Conservation (phyloP, 441 rosid genomes). For the Jatropha multifida region DNA sequence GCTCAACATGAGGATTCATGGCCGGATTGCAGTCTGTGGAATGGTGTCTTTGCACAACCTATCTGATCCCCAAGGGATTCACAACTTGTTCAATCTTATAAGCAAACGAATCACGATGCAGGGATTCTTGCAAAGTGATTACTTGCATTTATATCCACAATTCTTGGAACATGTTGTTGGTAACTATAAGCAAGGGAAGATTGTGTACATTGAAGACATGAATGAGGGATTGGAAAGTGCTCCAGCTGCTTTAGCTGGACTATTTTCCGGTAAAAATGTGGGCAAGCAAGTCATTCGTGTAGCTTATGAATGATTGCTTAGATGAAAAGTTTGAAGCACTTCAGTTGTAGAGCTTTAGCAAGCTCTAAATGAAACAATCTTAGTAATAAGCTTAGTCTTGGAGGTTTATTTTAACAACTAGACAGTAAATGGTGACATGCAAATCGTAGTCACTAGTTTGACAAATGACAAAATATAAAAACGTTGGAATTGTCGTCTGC, state of each 20-base stretch:
- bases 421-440: too few species aligned
- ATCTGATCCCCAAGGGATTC: slow-evolving; percentile 41
- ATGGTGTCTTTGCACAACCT: slow-evolving; percentile 58
- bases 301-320: slow-evolving; percentile 33
- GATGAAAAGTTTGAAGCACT: neutral
- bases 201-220: slow-evolving; percentile 61
- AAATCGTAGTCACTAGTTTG: too few species aligned
- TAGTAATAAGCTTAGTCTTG: too few species aligned
- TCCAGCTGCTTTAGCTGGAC: slow-evolving; percentile 59
- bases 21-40: slow-evolving; percentile 72
- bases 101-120: slow-evolving; percentile 48
- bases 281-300: slow-evolving; percentile 70
- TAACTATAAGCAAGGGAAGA: slow-evolving; percentile 54
- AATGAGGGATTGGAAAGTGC: slow-evolving; percentile 52
- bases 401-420: too few species aligned
- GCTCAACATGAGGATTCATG: slow-evolving; percentile 54
- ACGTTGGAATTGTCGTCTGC: neutral
- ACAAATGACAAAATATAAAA: too few species aligned
- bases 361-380: too few species aligned
- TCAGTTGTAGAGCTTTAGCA: too few species aligned
- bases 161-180: slow-evolving; percentile 42
- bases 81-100: slow-evolving; percentile 44
- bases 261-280: slow-evolving; percentile 62
- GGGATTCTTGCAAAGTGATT: slow-evolving; percentile 71
- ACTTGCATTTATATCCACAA: slow-evolving; percentile 42